These are phyloP conservation scores for Triticum turgidum DNA, from an alignment of 176 grass and related monocot genomes.

Conservation along the genomic window DNA sequence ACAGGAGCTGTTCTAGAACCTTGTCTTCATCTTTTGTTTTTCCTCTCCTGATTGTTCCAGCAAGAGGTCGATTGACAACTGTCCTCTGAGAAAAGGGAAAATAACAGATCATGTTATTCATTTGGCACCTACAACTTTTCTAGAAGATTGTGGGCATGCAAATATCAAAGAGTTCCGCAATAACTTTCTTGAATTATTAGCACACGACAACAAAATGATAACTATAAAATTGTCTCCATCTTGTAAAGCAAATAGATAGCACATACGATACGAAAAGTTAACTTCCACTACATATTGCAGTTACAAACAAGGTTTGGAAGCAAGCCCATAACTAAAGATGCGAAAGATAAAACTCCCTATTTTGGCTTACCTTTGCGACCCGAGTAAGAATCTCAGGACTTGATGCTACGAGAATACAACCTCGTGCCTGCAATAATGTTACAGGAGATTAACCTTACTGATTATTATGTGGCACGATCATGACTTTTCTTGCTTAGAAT, in stretches of 20 bases:
- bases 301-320: background rate
- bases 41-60: conserved; percentile 85
- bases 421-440: conserved; percentile 44
- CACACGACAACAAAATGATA: background rate
- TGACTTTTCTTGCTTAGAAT: background rate
- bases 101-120: background rate
- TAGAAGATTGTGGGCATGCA: background rate
- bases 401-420: conserved; percentile 77
- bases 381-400: conserved; percentile 92
- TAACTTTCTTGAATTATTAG: background rate
- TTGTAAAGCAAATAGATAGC: conserved; percentile 8
- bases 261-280: background rate
- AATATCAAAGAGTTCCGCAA: background rate
- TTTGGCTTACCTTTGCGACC: conserved; percentile 61
- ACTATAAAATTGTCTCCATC: background rate
- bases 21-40: conserved; percentile 69
- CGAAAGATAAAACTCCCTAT: background rate
- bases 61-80: conserved; percentile 87
- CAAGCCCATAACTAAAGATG: background rate
- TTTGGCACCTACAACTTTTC: background rate
- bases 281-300: background rate
- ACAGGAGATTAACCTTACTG: background rate
- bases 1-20: conserved; percentile 63
- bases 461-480: conserved; percentile 10
- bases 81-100: conserved; percentile 44